phyloP scores from a whole-genome alignment of 805 yeast species.

The Priceomyces medius region DNA sequence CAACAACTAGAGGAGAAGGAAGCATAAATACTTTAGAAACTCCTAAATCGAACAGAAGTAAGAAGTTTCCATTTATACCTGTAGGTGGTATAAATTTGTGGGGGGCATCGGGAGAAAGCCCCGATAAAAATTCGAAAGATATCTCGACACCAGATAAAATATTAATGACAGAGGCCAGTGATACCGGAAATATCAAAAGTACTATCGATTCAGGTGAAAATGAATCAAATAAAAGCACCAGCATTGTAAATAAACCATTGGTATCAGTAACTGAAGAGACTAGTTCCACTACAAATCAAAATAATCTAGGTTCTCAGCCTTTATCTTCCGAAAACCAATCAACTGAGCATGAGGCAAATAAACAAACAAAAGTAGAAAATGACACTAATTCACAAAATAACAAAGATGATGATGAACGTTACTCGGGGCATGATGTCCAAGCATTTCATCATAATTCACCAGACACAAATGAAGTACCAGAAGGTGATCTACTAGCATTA shows the following conservation, averaged over 20 bases:
- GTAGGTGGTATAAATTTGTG: constrained; percentile 1
- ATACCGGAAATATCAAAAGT: constrained; percentile 1
- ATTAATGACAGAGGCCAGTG: not conserved
- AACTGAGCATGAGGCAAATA: constrained; percentile 3
- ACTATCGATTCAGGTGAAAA: not conserved
- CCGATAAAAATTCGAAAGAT: not conserved
- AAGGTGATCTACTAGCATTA: constrained; percentile 8
- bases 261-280: not conserved
- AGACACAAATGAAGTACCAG: not conserved
- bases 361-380: not conserved
- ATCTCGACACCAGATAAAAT: too few relatives aligned
- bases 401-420: not conserved
- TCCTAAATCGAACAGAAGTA: not conserved
- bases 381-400: not conserved
- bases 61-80: constrained; percentile 6
- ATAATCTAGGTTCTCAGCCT: too few relatives aligned
- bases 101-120: not conserved
- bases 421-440: too few relatives aligned
- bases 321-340: too few relatives aligned
- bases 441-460: too few relatives aligned
- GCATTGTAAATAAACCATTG: not conserved
- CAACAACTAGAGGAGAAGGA: not conserved
- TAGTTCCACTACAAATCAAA: not conserved
- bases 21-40: not conserved
- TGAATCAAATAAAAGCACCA: not conserved